A percentile compares a stretch with the other conserved stretches of the same genome.
Evolutionary conservation across 305 asterid species (phyloP).

Genomic region (Stenogyne calaminthoides): DNA sequence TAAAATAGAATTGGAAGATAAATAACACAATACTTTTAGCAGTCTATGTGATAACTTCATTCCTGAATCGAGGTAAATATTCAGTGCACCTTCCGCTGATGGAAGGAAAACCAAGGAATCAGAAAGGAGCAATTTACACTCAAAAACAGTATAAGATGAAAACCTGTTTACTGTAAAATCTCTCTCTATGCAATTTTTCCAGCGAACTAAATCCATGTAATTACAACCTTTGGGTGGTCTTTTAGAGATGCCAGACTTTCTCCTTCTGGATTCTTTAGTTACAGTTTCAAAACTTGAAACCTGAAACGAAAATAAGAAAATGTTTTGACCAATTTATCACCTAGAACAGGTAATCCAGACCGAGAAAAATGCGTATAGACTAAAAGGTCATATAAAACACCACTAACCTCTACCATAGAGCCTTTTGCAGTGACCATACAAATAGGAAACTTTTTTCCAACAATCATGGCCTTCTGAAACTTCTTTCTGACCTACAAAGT

Average conservation of each 20-base stretch:
- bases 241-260: slow-evolving; percentile 33
- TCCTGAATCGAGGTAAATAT: slow-evolving; percentile 25
- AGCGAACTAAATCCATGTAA: slow-evolving; percentile 56
- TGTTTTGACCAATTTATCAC: slow-evolving; percentile 12
- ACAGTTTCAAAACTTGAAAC: slow-evolving; percentile 88
- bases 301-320: slow-evolving; percentile 41
- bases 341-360: slow-evolving; percentile 12
- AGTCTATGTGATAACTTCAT: slow-evolving; percentile 1
- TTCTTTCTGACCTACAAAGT: slow-evolving; percentile 51
- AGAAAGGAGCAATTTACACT: slow-evolving; percentile 17
- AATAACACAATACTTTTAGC: slow-evolving; percentile 2
- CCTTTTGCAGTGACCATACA: slow-evolving; percentile 63
- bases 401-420: slow-evolving; percentile 75
- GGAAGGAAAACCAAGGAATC: slow-evolving; percentile 18
- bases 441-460: slow-evolving; percentile 89
- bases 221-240: slow-evolving; percentile 62
- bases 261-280: slow-evolving; percentile 37
- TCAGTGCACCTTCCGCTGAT: slow-evolving; percentile 16
- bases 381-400: slow-evolving; percentile 21
- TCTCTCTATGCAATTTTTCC: slow-evolving; percentile 75
- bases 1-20: slow-evolving; percentile 6
- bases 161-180: slow-evolving; percentile 97
- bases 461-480: slow-evolving; percentile 52
- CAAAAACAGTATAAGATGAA: slow-evolving; percentile 22
- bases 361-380: slow-evolving; percentile 16